Evolutionary conservation across 805 yeast genomes (phyloP).

Genomic region (Yarrowia yakushimensis): DNA sequence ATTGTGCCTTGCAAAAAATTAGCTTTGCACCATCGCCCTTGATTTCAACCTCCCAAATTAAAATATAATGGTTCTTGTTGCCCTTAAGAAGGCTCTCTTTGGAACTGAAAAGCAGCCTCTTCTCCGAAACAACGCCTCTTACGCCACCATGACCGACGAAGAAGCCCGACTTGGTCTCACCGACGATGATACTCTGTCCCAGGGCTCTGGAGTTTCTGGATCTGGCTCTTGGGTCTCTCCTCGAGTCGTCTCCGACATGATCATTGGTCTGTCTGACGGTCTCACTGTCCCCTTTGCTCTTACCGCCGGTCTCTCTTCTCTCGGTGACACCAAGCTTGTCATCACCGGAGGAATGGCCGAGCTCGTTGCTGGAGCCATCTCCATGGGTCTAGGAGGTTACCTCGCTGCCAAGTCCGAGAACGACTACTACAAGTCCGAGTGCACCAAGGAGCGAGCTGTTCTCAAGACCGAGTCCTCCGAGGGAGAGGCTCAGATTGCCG

Average conservation of each 20-base stretch:
- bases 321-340: constrained; percentile 85
- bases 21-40: not conserved
- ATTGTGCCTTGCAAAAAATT: not conserved
- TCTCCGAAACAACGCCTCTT: constrained; percentile 34
- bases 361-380: constrained; percentile 91
- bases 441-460: constrained; percentile 33
- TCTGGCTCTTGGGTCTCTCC: constrained; percentile 46
- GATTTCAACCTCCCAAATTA: not conserved
- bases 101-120: constrained; percentile 35
- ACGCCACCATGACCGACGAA: constrained; percentile 29
- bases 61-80: constrained; percentile 35
- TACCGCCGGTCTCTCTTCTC: constrained; percentile 89
- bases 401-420: constrained; percentile 88
- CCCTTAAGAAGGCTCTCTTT: constrained; percentile 35
- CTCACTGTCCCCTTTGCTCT: constrained; percentile 98
- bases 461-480: constrained; percentile 34
- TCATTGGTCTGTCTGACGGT: constrained; percentile 93
- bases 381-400: constrained; percentile 97
- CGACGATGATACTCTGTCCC: constrained; percentile 27
- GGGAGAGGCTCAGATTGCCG: constrained; percentile 75
- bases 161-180: constrained; percentile 26
- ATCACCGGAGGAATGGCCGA: constrained; percentile 98
- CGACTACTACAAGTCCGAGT: constrained; percentile 36
- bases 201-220: constrained; percentile 26
- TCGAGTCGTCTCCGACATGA: constrained; percentile 87